Evolutionary conservation across 129 eudicot species (phyloP), one percentile per base, ranked within the genome.

Genomic region (Flaveria linearis): DNA sequence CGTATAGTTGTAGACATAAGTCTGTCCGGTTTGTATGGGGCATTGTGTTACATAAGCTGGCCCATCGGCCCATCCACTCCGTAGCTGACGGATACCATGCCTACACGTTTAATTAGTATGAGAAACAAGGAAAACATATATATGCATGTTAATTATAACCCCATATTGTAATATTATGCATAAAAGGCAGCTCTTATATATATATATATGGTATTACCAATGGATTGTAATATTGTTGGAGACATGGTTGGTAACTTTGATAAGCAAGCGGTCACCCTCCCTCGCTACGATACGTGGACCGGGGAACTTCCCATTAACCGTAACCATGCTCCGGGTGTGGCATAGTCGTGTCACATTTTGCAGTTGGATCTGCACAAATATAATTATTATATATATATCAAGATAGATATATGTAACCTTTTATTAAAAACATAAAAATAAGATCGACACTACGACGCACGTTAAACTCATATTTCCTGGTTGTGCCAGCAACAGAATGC

Each of bases 291-390:
- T 49, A 14, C 46, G 74, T 70, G 85, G 82, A 15, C 85, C 85
- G 1, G 85, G 85, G 55, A 82, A 82, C 66, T 50, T 30, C 28
- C 64, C 63, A 28, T 71, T 71, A 26, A 52, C 76, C 5, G 64
- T 71, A 36, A 82, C 82, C 63, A 82, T 17, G 70, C 82, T 82
- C 60, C 45, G 72, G 5, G 71, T 82, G 76, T 78, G 76, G 63
- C 86, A 77, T 7, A 78, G 68, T 68, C 80, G 74, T 9, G 83
- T 78, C 61, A 82, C 86, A 45, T 45, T 45, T 45, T 45, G 50
- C 50, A 45, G 50, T 45, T 45, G 50, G 50, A 45, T 45, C 50
- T 45, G 50, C 50, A 45, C 50, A 45, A 45, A 45, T 9, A 9
- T 45, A 45, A 8, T 45, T 1, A 8, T 30, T 28, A 28, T 28